Percentiles rank a stretch among this genome's conserved stretches.
These are phyloP conservation scores for Brassica cretica DNA, from an alignment of 345 rosid genomes.

Conservation along the genomic window DNA sequence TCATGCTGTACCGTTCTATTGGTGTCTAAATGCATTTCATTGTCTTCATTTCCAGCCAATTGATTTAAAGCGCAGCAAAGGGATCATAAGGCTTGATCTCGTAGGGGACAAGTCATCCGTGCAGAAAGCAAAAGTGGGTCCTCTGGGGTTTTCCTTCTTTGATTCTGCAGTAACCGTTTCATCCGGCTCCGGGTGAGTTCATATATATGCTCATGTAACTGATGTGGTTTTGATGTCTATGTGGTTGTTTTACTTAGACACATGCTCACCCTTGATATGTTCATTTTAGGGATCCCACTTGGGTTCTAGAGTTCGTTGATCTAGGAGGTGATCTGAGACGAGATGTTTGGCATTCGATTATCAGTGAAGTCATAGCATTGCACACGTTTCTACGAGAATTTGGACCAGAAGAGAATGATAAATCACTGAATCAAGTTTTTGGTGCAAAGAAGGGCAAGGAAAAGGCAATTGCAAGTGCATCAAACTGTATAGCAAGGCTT, in stretches of 20 bases:
- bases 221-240: slow-evolving; percentile 7
- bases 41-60: slow-evolving; percentile 55
- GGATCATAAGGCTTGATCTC: slow-evolving; percentile 67
- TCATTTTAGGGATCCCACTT: slow-evolving; percentile 60
- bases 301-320: slow-evolving; percentile 96
- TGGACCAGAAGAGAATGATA: slow-evolving; percentile 71
- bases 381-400: slow-evolving; percentile 74
- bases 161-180: slow-evolving; percentile 88
- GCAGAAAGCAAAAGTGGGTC: slow-evolving; percentile 91
- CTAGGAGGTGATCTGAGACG: slow-evolving; percentile 93
- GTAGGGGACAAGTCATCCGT: slow-evolving; percentile 52
- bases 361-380: slow-evolving; percentile 73
- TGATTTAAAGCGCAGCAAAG: slow-evolving; percentile 57
- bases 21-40: slow-evolving; percentile 2
- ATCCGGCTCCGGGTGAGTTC: slow-evolving; percentile 66
- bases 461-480: slow-evolving; percentile 64
- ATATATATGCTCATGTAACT: slow-evolving; percentile 23
- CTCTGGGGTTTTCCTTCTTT: slow-evolving; percentile 73
- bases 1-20: background rate
- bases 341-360: slow-evolving; percentile 91
- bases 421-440: slow-evolving; percentile 59
- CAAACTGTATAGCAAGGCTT: slow-evolving; percentile 78
- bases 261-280: slow-evolving; percentile 24
- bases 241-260: slow-evolving; percentile 1
- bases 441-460: slow-evolving; percentile 85